Evolutionary conservation across 371 early-diverging fungal genomes (phyloP).

Genomic region (Saksenaea vasiformis): DNA sequence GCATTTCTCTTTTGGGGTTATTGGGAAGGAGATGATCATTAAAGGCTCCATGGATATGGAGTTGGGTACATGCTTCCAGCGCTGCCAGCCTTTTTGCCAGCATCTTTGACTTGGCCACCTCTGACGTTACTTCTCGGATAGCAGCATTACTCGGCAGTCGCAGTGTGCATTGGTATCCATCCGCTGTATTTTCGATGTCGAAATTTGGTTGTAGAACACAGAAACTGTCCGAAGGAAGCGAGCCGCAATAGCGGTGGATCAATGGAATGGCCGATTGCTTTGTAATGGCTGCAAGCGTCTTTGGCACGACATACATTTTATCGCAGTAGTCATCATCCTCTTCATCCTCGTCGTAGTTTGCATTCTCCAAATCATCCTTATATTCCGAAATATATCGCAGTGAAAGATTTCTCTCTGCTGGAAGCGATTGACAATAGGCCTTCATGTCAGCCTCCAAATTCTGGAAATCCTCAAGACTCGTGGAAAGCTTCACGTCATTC

Average conservation of each 20-base stretch:
- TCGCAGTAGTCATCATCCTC: slow-evolving; percentile 32
- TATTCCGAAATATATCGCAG: slow-evolving; percentile 12
- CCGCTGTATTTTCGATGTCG: slow-evolving; percentile 23
- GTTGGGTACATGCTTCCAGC: slow-evolving; percentile 65
- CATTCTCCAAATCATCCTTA: slow-evolving; percentile 19
- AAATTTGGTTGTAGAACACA: slow-evolving; percentile 53
- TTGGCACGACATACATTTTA: slow-evolving; percentile 43
- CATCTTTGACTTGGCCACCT: slow-evolving; percentile 54
- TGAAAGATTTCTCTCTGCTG: slow-evolving; percentile 48
- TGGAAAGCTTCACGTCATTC: slow-evolving; percentile 42
- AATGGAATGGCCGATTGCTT: slow-evolving; percentile 61
- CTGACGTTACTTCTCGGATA: slow-evolving; percentile 57
- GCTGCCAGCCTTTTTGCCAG: slow-evolving; percentile 77
- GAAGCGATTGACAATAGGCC: slow-evolving; percentile 47
- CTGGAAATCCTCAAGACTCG: slow-evolving; percentile 42
- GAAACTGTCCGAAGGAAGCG: slow-evolving; percentile 63
- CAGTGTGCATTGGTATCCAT: slow-evolving; percentile 53
- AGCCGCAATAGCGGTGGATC: slow-evolving; percentile 65
- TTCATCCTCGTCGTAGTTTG: slow-evolving; percentile 29
- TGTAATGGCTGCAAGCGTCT: slow-evolving; percentile 69
- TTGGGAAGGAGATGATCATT: slow-evolving; percentile 75
- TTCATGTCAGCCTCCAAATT: slow-evolving; percentile 57
- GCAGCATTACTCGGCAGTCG: slow-evolving; percentile 70
- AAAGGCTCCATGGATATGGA: slow-evolving; percentile 68
- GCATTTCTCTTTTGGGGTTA: slow-evolving; percentile 31